Conservation (phyloP, 257 asterid species). For the Gentiana straminea region DNA sequence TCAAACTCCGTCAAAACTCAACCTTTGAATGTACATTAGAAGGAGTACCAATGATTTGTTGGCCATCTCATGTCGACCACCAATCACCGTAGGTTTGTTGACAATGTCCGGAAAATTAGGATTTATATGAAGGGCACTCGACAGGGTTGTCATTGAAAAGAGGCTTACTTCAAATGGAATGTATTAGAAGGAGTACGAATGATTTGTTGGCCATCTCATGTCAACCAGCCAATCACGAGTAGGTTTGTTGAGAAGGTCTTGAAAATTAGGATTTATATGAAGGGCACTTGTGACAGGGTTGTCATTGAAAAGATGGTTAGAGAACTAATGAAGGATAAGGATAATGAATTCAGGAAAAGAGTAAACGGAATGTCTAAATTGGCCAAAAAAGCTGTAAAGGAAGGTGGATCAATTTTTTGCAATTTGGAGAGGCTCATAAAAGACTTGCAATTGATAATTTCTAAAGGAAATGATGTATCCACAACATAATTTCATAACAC, state of each 20-base stretch:
- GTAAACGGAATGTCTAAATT: conserved; percentile 13
- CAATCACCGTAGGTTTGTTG: not conserved
- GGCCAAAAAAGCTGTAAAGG: conserved; percentile 9
- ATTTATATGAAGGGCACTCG: not conserved
- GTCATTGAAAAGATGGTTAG: not conserved
- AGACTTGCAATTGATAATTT: conserved; percentile 9
- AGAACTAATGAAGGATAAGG: not conserved
- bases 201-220: conserved; percentile 3
- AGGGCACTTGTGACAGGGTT: not conserved
- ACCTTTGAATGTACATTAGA: not conserved
- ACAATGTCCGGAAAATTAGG: conserved; percentile 5
- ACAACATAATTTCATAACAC: too few species aligned
- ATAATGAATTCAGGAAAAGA: conserved; percentile 1
- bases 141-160: not conserved
- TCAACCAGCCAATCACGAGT: not conserved
- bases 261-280: conserved; percentile 2
- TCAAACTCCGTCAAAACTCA: not conserved
- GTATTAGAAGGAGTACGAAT: conserved; percentile 7
- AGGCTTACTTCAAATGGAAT: not conserved
- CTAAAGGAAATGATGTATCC: too few species aligned
- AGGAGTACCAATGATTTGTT: too few species aligned
- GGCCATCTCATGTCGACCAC: not conserved
- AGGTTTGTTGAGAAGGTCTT: conserved; percentile 4
- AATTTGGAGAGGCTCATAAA: conserved; percentile 15
- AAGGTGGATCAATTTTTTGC: conserved; percentile 13